Conservation (phyloP, 2,329 filamentous ascomycete species). For the Lachnellula willkommii region DNA sequence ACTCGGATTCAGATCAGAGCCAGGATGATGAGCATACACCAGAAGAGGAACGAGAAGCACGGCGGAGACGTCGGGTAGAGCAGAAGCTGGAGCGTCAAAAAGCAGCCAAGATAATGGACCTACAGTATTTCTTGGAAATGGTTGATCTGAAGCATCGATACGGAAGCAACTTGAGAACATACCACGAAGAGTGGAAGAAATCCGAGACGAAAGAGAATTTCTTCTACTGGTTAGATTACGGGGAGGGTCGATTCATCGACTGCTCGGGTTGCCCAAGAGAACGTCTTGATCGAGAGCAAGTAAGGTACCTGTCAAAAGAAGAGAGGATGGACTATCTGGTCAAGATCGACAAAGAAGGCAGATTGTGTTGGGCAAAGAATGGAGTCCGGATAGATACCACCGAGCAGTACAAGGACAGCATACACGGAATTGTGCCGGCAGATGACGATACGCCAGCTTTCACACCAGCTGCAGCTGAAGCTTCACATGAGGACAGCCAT, state of each 20-base stretch:
- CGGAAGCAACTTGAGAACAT: constrained; percentile 73
- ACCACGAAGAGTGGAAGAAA: constrained; percentile 80
- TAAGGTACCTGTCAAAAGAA: constrained; percentile 77
- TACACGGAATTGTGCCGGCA: constrained; percentile 63
- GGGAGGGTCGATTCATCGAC: constrained; percentile 66
- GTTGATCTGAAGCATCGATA: constrained; percentile 83
- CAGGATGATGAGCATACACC: constrained; percentile 20
- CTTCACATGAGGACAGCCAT: constrained; percentile 17
- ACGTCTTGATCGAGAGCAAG: constrained; percentile 68
- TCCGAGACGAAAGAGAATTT: constrained; percentile 77
- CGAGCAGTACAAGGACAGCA: constrained; percentile 69
- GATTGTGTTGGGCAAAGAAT: constrained; percentile 84
- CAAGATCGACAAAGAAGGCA: constrained; percentile 65
- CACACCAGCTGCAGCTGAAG: constrained; percentile 21
- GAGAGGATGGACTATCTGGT: constrained; percentile 79
- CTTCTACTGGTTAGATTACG: constrained; percentile 89
- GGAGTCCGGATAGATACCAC: constrained; percentile 71
- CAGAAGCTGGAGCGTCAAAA: constrained; percentile 54
- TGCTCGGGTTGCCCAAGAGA: constrained; percentile 68
- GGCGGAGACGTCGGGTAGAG: constrained; percentile 40
- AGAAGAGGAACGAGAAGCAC: constrained; percentile 36
- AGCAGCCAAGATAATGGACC: constrained; percentile 71
- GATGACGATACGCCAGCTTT: constrained; percentile 57
- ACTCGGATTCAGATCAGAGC: constrained; percentile 22
- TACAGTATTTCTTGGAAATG: constrained; percentile 82